A percentile compares a stretch with the other conserved stretches of the same genome.
phyloP scores from a whole-genome alignment of 169 alveolate genomes.

The Cryptosporidium bovis region DNA sequence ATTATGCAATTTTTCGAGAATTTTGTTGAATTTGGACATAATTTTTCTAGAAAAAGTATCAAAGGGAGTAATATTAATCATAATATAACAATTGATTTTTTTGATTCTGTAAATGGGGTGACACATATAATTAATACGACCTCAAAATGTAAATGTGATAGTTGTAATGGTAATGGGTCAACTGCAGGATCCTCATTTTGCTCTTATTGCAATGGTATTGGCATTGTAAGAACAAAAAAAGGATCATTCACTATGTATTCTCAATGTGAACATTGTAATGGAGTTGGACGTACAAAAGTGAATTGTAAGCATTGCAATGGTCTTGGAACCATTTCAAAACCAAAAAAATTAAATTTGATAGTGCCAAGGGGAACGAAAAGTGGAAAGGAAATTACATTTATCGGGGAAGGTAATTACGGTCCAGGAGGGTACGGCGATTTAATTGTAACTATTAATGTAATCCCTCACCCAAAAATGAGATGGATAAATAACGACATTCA shows the following conservation, averaged over 20 bases:
- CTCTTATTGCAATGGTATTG: slow-evolving; percentile 86
- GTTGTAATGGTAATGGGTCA: slow-evolving; percentile 86
- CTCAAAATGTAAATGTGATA: slow-evolving; percentile 81
- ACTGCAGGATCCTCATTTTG: slow-evolving; percentile 82
- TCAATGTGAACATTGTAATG: slow-evolving; percentile 71
- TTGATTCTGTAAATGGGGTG: slow-evolving; percentile 90
- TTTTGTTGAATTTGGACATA: neutral
- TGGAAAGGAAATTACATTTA: slow-evolving; percentile 88
- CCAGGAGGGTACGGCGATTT: slow-evolving; percentile 86
- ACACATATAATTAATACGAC: slow-evolving; percentile 74
- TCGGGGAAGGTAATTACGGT: slow-evolving; percentile 84
- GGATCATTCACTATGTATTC: slow-evolving; percentile 7
- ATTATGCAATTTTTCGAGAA: neutral
- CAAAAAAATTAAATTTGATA: slow-evolving; percentile 81
- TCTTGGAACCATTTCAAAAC: slow-evolving; percentile 83
- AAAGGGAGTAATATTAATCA: slow-evolving; percentile 79
- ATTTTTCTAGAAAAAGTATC: slow-evolving; percentile 79
- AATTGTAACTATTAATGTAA: slow-evolving; percentile 85
- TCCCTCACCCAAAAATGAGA: slow-evolving; percentile 85
- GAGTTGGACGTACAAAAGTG: slow-evolving; percentile 78
- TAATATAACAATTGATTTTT: slow-evolving; percentile 82
- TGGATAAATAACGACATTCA: slow-evolving; percentile 90
- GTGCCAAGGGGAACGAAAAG: slow-evolving; percentile 87
- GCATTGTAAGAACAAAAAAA: slow-evolving; percentile 36
- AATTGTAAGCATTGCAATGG: slow-evolving; percentile 88